phyloP scores from a whole-genome alignment of 2,329 filamentous ascomycete genomes.

The Acrodontium crateriforme region DNA sequence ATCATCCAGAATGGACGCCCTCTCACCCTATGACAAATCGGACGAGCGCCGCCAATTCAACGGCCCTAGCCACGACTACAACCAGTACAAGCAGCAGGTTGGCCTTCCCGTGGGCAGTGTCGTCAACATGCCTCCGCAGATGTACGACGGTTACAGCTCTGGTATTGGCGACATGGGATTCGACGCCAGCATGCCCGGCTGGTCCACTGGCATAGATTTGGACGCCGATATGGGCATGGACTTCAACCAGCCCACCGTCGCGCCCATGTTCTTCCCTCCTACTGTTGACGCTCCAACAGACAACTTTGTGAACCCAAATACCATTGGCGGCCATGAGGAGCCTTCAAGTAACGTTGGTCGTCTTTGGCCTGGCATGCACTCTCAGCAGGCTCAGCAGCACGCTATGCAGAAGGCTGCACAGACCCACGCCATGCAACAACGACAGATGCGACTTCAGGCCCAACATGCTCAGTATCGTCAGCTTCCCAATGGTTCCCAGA shows the following conservation, averaged over 20 bases:
- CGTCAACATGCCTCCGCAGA: slow-evolving; percentile 49
- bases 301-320: slow-evolving; percentile 60
- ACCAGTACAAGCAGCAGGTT: slow-evolving; percentile 89
- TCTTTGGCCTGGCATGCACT: slow-evolving; percentile 88
- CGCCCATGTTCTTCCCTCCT: slow-evolving; percentile 49
- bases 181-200: slow-evolving; percentile 40
- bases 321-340: slow-evolving; percentile 51
- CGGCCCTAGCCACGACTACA: slow-evolving; percentile 81
- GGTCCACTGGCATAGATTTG: slow-evolving; percentile 38
- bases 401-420: slow-evolving; percentile 41
- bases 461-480: slow-evolving; percentile 26
- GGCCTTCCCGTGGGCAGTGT: slow-evolving; percentile 77
- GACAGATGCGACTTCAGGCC: slow-evolving; percentile 32
- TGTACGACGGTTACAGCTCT: slow-evolving; percentile 28
- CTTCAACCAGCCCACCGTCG: slow-evolving; percentile 35
- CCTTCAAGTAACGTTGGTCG: slow-evolving; percentile 45
- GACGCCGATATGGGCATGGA: slow-evolving; percentile 55
- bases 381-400: slow-evolving; percentile 57
- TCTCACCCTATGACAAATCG: slow-evolving; percentile 20
- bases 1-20: slow-evolving; percentile 13
- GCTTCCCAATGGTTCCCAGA: slow-evolving; percentile 11
- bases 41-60: slow-evolving; percentile 25
- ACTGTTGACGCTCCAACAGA: slow-evolving; percentile 22
- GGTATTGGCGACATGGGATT: slow-evolving; percentile 57
- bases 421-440: slow-evolving; percentile 30